phyloP scores from a whole-genome alignment of 208 protist genomes.

The Borovskyia barvae region DNA sequence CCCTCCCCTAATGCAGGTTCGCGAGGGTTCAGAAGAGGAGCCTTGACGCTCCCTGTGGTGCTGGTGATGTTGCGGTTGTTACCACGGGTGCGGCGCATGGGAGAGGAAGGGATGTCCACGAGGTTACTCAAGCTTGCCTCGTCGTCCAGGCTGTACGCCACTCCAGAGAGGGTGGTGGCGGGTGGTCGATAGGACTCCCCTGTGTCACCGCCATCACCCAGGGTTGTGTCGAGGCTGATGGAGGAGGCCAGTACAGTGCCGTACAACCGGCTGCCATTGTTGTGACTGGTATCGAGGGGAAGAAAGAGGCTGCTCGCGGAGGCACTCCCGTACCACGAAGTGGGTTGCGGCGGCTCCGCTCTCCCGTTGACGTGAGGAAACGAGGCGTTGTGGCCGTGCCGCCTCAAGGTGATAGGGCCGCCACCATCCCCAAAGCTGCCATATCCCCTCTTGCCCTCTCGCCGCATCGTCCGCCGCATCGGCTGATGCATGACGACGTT shows the following conservation, averaged over 20 bases:
- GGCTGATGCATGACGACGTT: too few relatives aligned
- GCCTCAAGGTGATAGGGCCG: too few relatives aligned
- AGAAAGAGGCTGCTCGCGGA: not conserved
- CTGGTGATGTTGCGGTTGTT: not conserved
- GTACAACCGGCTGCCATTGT: not conserved
- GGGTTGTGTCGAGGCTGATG: not conserved
- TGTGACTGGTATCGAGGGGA: not conserved
- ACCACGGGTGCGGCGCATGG: too few relatives aligned
- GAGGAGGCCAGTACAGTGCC: not conserved
- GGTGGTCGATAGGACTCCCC: slow-evolving; percentile 9
- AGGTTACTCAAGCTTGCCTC: slow-evolving; percentile 7
- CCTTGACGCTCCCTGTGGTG: not conserved
- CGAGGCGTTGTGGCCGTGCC: too few relatives aligned
- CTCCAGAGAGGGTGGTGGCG: slow-evolving; percentile 16
- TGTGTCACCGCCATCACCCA: not conserved
- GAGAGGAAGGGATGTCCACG: not conserved
- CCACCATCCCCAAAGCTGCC: too few relatives aligned
- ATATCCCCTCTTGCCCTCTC: too few relatives aligned
- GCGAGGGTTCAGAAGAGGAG: too few relatives aligned
- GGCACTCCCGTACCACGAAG: not conserved
- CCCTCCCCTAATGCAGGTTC: too few relatives aligned
- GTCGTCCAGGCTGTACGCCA: slow-evolving; percentile 30
- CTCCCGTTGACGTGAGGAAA: too few relatives aligned
- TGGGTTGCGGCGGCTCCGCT: too few relatives aligned
- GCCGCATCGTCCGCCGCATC: too few relatives aligned